Percentiles rank a stretch among this genome's conserved stretches.
These are phyloP conservation scores for Beta macrorhiza DNA, from an alignment of 179 eudicot species.

Conservation along the genomic window DNA sequence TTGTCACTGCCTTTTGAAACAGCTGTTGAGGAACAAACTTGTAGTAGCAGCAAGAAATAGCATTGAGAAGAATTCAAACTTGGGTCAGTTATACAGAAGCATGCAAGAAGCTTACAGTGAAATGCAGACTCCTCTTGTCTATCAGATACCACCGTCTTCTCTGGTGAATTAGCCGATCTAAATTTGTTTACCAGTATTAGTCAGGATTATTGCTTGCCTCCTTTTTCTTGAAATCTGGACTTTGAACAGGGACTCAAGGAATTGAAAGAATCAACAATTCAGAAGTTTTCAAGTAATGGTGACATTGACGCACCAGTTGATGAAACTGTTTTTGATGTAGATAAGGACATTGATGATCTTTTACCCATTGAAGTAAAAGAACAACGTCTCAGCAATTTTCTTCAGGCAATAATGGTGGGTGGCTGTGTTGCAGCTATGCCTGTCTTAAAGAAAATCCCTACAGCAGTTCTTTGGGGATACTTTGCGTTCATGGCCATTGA, in stretches of 20 bases:
- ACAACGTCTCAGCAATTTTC: constrained; percentile 89
- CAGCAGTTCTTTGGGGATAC: constrained; percentile 97
- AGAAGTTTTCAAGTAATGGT: constrained; percentile 66
- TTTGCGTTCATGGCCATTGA: constrained; percentile 99
- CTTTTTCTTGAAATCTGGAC: constrained; percentile 13
- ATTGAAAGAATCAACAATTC: constrained; percentile 87
- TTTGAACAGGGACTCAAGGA: constrained; percentile 74
- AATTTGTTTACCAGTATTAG: constrained; percentile 4
- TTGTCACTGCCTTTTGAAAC: constrained; percentile 26
- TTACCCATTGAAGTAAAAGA: constrained; percentile 94
- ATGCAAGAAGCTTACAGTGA: constrained; percentile 85
- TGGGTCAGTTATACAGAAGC: constrained; percentile 65
- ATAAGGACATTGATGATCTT: constrained; percentile 87
- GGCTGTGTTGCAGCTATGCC: constrained; percentile 97
- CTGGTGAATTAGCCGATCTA: constrained; percentile 43
- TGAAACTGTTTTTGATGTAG: constrained; percentile 82
- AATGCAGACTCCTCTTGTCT: constrained; percentile 92
- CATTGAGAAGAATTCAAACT: constrained; percentile 62
- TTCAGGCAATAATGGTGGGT: constrained; percentile 84
- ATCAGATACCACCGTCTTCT: constrained; percentile 65
- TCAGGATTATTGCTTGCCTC: background rate
- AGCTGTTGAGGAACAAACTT: constrained; percentile 86
- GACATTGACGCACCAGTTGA: constrained; percentile 82
- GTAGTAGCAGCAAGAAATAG: constrained; percentile 73
- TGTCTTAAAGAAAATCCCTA: constrained; percentile 80